phyloP scores from a whole-genome alignment of 2,329 filamentous ascomycete genomes.

The Sporothrix curviconia region DNA sequence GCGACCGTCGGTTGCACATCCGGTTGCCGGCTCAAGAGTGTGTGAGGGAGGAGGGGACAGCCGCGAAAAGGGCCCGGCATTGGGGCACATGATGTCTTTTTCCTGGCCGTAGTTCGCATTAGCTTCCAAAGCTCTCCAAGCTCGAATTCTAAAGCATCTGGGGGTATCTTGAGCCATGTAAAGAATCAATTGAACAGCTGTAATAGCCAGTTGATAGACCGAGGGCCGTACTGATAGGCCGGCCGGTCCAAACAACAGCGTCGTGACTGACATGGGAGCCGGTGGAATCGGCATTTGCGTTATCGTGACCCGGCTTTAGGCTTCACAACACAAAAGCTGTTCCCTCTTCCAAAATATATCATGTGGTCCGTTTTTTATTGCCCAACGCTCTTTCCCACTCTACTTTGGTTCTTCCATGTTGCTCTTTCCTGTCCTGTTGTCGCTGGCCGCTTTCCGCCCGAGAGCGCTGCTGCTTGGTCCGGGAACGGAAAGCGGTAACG shows the following conservation, averaged over 20 bases:
- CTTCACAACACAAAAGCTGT: too few species aligned
- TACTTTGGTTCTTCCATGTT: background rate
- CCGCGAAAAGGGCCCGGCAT: background rate
- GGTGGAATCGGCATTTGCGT: too few species aligned
- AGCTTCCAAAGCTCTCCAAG: background rate
- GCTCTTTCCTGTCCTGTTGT: background rate
- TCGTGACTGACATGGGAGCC: background rate
- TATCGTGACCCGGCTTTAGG: too few species aligned
- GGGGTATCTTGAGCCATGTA: background rate
- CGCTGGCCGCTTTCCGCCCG: background rate
- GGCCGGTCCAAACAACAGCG: background rate
- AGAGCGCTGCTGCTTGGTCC: background rate
- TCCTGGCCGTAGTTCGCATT: background rate
- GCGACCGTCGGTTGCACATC: background rate
- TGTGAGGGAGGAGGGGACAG: background rate
- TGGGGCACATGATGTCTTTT: slow-evolving; percentile 3
- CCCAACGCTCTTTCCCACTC: background rate
- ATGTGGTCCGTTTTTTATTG: too few species aligned
- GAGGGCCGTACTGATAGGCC: background rate
- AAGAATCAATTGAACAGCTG: background rate
- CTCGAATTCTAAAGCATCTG: background rate
- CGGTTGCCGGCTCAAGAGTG: background rate
- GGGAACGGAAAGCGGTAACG: slow-evolving; percentile 8
- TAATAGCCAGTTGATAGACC: background rate
- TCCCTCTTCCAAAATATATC: background rate